A percentile compares a stretch with the other conserved stretches of the same genome.
These are phyloP conservation scores for Penicillium oxalicum DNA, from an alignment of 2,329 filamentous ascomycete genomes.

Conservation along the genomic window DNA sequence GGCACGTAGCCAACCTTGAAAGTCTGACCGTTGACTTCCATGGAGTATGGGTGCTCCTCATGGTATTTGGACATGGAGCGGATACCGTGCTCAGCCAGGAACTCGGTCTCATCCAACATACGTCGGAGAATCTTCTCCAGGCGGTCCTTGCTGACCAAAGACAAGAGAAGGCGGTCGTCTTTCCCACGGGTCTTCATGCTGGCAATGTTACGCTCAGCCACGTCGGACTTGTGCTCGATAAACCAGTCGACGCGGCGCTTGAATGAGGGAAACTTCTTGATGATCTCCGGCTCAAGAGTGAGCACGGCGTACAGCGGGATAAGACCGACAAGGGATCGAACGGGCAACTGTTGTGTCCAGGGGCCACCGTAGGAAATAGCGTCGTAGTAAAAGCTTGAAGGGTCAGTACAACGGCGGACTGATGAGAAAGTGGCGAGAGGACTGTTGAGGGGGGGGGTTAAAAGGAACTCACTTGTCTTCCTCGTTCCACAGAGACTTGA, in stretches of 20 bases:
- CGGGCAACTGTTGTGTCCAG: conserved; percentile 86
- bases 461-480: conserved; percentile 57
- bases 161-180: conserved; percentile 77
- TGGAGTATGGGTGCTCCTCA: conserved; percentile 81
- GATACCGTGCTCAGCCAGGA: conserved; percentile 83
- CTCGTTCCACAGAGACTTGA: conserved; percentile 84
- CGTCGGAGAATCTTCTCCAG: conserved; percentile 79
- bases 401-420: conserved; percentile 11
- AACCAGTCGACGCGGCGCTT: conserved; percentile 94
- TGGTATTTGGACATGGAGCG: conserved; percentile 88
- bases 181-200: conserved; percentile 88
- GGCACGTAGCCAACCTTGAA: conserved; percentile 87
- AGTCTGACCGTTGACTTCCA: conserved; percentile 88
- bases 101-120: conserved; percentile 93
- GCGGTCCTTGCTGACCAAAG: conserved; percentile 89
- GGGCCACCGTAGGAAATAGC: conserved; percentile 94
- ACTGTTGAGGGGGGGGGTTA: background rate
- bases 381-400: conserved; percentile 81
- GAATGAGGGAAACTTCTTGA: conserved; percentile 86
- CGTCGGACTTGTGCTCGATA: conserved; percentile 75
- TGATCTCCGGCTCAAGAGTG: conserved; percentile 86
- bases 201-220: conserved; percentile 89
- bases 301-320: conserved; percentile 90
- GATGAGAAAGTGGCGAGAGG: background rate
- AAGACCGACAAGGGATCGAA: conserved; percentile 84